Base-by-base conservation (phyloP, 2,329 filamentous ascomycete species). In the Pseudocercospora eumusae region DNA sequence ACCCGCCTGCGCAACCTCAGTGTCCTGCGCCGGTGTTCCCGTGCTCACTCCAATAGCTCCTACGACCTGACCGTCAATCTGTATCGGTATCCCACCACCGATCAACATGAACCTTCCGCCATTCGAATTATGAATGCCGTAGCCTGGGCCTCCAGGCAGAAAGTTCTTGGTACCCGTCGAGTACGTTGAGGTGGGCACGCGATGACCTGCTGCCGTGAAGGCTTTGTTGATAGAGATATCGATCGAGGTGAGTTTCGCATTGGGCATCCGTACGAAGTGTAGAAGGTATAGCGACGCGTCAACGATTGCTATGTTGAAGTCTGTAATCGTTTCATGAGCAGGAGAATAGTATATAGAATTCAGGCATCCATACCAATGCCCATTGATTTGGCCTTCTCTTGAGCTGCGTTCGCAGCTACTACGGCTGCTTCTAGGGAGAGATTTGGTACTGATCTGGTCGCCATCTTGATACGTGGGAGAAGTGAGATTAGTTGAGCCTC, bases 181-280 rank as follows among this genome's bases (percentile, higher is more conserved):
- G 71, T 85, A 85, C 2, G 76, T 74, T 21, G 79, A 78, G 0
- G 83, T 85, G 0, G 82, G 81, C 4, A 77, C 73, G 20, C 78
- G 75, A 71, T 85, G 83, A 15, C 83, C 83, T 1, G 83, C 81
- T 3, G 83, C 83, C 2, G 83, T 85, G 69, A 84, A 85, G 15
- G 83, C 83, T 65, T 85, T 83, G 54, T 88, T 86, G 13, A 90
- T 88, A 0, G 85, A 82, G 70, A 88, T 82, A 72, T 84, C 83
- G 65, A 87, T 83, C 3, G 83, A 79, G n/a, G 80, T 82, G 13
- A 81, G 67, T 65, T 82, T 82, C 20, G 80, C 79, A 61, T 73
- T 75, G 65, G 80, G 79, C 78, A 81, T 81, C 67, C 80, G 78
- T 18, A 71, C 72, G 70, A 82, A 82, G 66, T 77, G 76, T 33